Base-by-base conservation (phyloP, 208 protist genomes). In the Eutreptiella sp. region DNA sequence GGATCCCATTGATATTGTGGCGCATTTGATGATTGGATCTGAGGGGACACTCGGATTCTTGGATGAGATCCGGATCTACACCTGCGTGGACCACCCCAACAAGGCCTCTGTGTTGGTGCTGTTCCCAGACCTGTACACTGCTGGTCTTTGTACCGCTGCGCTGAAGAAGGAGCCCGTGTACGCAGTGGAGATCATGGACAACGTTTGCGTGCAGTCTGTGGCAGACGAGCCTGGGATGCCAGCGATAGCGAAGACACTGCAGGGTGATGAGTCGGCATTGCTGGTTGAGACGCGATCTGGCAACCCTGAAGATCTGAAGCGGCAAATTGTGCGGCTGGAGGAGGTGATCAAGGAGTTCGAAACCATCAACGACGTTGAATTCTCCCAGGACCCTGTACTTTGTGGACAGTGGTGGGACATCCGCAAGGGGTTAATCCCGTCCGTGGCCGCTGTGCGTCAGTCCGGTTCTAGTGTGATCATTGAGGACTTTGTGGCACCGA, bases 31-130 rank as follows among this genome's bases (percentile, higher is more conserved):
- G 26, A 43, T 77, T 5, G 72, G 72, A 3, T 70, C 60, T 29
- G 72, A 77, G 39, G 72, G 72, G 24, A 77, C 72, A 4, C 52
- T 77, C 1, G 72, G 59, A 1, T 77, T 77, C 52, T 54, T 77
- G 11, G 63, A 52, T 36, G 38, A 38, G n/a, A 68, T 70, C 4
- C 66, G 59, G 3, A 68, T 71, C 47, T n/a, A 59, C 41, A 77
- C 72, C 2, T 67, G 73, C 23, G 27, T 21, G 16, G 72, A 77
- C 4, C 53, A 63, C 34, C 67, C 67, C 23, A 24, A 75, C 53
- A 68, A 71, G 47, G 68, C 72, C 14, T 68, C 53, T 1, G 63
- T 68, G 23, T 64, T 77, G 19, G 46, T 77, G 53, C 21, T 75
- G 26, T 77, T 77, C 41, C 43, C 46, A 26, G 47, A 53, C 24